Base-by-base conservation (phyloP, 2,329 filamentous ascomycete genomes). In the Volutella citrinella region DNA sequence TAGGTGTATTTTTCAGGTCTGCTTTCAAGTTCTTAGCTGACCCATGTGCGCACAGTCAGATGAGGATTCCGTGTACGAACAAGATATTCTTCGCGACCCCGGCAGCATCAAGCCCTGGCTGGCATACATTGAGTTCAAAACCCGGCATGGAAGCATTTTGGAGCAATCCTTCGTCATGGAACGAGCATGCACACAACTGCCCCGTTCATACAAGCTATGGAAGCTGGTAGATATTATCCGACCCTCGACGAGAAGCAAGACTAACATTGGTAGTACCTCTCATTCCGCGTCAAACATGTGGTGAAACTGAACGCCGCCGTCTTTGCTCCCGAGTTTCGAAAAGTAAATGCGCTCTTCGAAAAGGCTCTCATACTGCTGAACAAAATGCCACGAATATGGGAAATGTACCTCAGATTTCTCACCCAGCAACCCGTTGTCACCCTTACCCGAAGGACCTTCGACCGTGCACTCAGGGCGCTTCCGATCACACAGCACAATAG, bases 381-480 rank as follows among this genome's bases (percentile, higher is more conserved):
- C 68, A 98, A 98, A 68, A 98, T 98, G 93, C 93, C 94, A 16
- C 79, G 81, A 48, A 93, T 98, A 57, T 98, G 93, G 94, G 90
- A 96, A 60, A 87, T 97, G 81, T 98, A 96, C 60, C 80, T 98
- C 43, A 77, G 77, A 30, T 97, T 98, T 57, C 72, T 98, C 38
- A 80, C 91, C 57, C 80, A 86, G 55, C 93, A 98, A 60, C 93
- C 93, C n/a, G 70, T 94, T 34, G 81, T 98, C 42, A 96, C 91
- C 7, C 74, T 81, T 37, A 94, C 88, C 17, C 80, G 93, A 39
- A 81, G 82, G 46, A 87, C 87, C 1, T 98, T 98, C 65, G 91
- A 98, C 64, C 82, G 89, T 39, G 90, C 93, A 10, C 74, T 98
- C 27, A 82, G 91, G 44, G 91, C 94, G 6, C 73, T 98, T 24